A percentile compares a stretch with the other conserved stretches of the same genome.
These are phyloP conservation scores for Acacia crassicarpa DNA, from an alignment of 306 rosid species.

Conservation along the genomic window DNA sequence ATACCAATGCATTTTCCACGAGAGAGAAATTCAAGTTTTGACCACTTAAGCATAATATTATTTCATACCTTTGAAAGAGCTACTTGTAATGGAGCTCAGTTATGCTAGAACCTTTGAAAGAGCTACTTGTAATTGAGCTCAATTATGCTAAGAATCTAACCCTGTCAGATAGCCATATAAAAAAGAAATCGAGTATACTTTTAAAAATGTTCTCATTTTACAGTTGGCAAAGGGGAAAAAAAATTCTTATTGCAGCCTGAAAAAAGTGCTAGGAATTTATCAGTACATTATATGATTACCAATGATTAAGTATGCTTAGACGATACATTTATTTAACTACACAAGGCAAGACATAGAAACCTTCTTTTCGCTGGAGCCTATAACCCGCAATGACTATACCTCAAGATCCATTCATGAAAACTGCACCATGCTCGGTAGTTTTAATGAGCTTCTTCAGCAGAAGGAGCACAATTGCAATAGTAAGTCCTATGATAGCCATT, in stretches of 20 bases:
- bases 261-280: neutral
- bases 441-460: constrained; percentile 83
- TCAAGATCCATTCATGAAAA: constrained; percentile 83
- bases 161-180: too few relatives aligned
- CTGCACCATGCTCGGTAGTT: constrained; percentile 64
- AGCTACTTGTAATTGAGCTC: too few relatives aligned
- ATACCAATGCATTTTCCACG: neutral
- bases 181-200: neutral
- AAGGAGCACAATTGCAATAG: constrained; percentile 82
- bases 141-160: too few relatives aligned
- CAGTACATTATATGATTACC: neutral
- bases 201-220: neutral
- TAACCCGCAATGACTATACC: constrained; percentile 12
- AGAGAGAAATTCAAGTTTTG: neutral
- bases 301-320: constrained; percentile 6
- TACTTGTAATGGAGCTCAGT: too few relatives aligned
- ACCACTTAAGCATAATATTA: too few relatives aligned
- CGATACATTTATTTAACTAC: constrained; percentile 26
- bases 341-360: neutral
- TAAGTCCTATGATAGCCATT: constrained; percentile 87
- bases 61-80: too few relatives aligned
- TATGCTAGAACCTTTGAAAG: too few relatives aligned
- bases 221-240: neutral
- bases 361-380: constrained; percentile 26
- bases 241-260: neutral